A percentile compares a stretch with the other conserved stretches of the same genome.
phyloP scores from a whole-genome alignment of 192 early-diverging fungal species.

The Coemansia sp. region DNA sequence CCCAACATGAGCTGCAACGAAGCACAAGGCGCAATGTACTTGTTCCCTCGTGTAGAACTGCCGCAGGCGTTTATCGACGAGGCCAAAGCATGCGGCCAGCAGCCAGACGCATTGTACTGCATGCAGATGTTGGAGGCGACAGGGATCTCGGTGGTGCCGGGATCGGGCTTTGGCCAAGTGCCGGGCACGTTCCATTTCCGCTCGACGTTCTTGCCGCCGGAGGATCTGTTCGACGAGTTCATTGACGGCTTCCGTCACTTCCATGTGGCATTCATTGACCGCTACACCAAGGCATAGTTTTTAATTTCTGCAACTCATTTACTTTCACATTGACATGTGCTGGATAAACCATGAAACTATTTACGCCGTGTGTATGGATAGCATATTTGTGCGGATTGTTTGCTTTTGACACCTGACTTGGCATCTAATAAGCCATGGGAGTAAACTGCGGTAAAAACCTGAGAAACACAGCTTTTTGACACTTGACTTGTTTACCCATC shows the following conservation, averaged over 20 bases:
- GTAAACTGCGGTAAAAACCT: too few species aligned
- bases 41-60: conserved; percentile 82
- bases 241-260: conserved; percentile 74
- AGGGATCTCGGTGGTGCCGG: conserved; percentile 95
- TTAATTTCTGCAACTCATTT: neutral
- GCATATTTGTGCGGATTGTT: too few species aligned
- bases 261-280: conserved; percentile 78
- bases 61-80: conserved; percentile 76
- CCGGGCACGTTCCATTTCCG: conserved; percentile 93
- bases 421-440: too few species aligned
- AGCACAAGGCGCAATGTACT: conserved; percentile 95
- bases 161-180: conserved; percentile 90
- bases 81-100: conserved; percentile 66
- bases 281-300: conserved; percentile 40
- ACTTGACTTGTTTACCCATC: too few species aligned
- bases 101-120: conserved; percentile 89
- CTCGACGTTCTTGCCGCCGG: conserved; percentile 93
- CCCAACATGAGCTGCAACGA: conserved; percentile 83
- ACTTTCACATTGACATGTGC: too few species aligned
- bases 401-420: too few species aligned
- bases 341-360: too few species aligned
- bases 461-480: too few species aligned
- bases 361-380: too few species aligned
- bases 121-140: conserved; percentile 90
- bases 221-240: conserved; percentile 89